phyloP scores from a whole-genome alignment of 2,329 filamentous ascomycete species.

The Xylaria sp. region DNA sequence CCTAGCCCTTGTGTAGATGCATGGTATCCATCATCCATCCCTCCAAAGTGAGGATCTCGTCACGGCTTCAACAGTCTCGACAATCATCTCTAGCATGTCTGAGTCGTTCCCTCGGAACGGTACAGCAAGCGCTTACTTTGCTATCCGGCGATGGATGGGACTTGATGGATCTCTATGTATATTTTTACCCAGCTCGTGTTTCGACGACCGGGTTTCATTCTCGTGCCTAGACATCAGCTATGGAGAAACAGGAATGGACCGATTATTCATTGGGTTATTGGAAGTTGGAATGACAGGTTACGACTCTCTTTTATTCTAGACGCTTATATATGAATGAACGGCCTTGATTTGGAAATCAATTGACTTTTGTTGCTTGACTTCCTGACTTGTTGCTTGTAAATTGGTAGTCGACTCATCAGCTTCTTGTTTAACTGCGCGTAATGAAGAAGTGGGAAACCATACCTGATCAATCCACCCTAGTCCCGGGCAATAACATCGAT shows the following conservation, averaged over 20 bases:
- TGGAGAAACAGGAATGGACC: background rate
- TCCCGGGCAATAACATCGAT: too few relatives aligned
- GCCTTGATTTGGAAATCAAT: slow-evolving; percentile 1
- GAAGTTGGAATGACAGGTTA: slow-evolving; percentile 10
- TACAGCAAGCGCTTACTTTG: background rate
- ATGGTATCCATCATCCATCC: slow-evolving; percentile 11
- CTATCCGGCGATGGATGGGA: slow-evolving; percentile 1
- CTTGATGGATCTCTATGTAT: slow-evolving; percentile 13
- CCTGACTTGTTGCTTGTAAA: background rate
- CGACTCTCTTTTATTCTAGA: slow-evolving; percentile 21
- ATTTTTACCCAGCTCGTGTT: slow-evolving; percentile 5
- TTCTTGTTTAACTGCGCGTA: too few relatives aligned
- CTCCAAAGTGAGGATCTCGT: slow-evolving; percentile 6
- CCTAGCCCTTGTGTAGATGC: slow-evolving; percentile 10
- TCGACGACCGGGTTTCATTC: background rate
- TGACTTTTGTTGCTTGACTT: background rate
- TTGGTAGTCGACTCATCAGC: too few relatives aligned
- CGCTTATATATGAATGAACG: slow-evolving; percentile 15
- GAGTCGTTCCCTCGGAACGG: background rate
- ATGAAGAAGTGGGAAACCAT: too few relatives aligned
- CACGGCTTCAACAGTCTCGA: background rate
- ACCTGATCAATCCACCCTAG: too few relatives aligned
- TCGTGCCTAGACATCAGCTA: background rate
- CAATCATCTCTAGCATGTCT: background rate
- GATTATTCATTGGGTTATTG: slow-evolving; percentile 4